Evolutionary conservation across 2,329 filamentous ascomycete genomes (phyloP), one percentile per base, ranked within the genome.

Genomic region (Alternaria conjuncta): DNA sequence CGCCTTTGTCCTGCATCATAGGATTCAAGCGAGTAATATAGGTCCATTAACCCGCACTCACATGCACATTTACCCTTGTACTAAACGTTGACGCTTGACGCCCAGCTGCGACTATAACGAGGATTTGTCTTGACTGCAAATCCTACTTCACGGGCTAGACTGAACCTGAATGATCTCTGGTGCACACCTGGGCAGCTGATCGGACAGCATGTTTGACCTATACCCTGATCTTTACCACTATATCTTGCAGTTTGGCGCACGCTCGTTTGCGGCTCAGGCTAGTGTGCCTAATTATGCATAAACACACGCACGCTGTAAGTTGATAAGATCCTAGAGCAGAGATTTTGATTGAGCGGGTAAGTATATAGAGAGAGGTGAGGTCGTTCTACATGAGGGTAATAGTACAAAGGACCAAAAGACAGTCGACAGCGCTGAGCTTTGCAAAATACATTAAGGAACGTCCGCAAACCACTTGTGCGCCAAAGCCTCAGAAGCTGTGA

Each of bases 231-330:
- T 60, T 45, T 9, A 26, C 30, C n/a, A 55, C 60, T 10, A 41
- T 62, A 25, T 49, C 61, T 25, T 46, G 54, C 43, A 57, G 46
- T 69, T 66, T 45, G 61, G 63, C 4, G 55, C 62, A 26, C 23
- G 15, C 6, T n/a, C 55, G 13, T 28, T 28, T 8, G 12, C 60
- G n/a, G 25, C 30, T 25, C 23, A 32, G n/a, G 32, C 28, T 10
- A 54, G 44, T 18, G 46, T 55, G 21, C 61, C 65, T 28, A 62
- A 63, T 12, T 28, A 44, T 57, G 64, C 49, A 32, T 43, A 32
- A 13, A 53, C 54, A 30, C 60, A 68, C 6, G 45, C 62, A 3
- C 61, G 61, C 45, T 65, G 62, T 36, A 41, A 41, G 1, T 41
- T 41, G 36, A 18, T 41, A 41, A 41, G 36, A 41, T 41, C 36